A percentile compares a stretch with the other conserved stretches of the same genome.
Evolutionary conservation across 805 yeast genomes (phyloP).

Genomic region (Ogataea trehaloabstinens): DNA sequence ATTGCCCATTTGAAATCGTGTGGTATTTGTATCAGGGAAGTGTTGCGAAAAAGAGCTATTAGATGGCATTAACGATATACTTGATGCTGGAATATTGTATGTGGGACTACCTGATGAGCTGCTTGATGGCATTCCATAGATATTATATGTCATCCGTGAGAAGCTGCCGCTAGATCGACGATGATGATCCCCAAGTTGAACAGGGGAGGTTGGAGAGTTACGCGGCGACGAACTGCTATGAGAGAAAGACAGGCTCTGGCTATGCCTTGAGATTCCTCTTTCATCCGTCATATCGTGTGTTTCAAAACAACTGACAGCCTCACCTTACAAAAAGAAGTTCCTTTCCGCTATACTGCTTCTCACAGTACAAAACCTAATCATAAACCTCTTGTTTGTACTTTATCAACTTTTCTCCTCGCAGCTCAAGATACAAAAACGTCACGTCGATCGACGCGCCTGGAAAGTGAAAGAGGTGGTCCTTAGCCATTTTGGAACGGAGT

Average conservation of each 20-base stretch:
- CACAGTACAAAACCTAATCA: no score
- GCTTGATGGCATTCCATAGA: conserved; percentile 43
- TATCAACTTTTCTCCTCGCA: no score
- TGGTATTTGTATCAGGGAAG: conserved; percentile 19
- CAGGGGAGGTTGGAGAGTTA: conserved; percentile 23
- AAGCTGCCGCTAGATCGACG: conserved; percentile 34
- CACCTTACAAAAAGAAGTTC: no score
- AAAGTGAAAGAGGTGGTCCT: no score
- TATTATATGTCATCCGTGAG: conserved; percentile 59
- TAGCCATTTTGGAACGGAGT: no score
- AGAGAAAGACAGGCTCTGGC: conserved; percentile 6
- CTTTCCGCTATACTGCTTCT: no score
- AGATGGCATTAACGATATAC: conserved; percentile 19
- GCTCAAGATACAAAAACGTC: no score
- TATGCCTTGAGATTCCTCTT: background rate
- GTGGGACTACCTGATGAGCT: conserved; percentile 10
- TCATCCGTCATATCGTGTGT: background rate
- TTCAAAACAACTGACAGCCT: no score
- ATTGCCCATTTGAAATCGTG: conserved; percentile 29
- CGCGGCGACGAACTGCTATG: conserved; percentile 12
- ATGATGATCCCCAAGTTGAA: conserved; percentile 20
- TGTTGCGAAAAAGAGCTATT: conserved; percentile 25
- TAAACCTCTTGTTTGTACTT: no score
- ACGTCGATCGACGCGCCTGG: no score
- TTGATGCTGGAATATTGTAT: conserved; percentile 19